Evolutionary conservation across 345 rosid species (phyloP).

Genomic region (Leavenworthia alabamica): DNA sequence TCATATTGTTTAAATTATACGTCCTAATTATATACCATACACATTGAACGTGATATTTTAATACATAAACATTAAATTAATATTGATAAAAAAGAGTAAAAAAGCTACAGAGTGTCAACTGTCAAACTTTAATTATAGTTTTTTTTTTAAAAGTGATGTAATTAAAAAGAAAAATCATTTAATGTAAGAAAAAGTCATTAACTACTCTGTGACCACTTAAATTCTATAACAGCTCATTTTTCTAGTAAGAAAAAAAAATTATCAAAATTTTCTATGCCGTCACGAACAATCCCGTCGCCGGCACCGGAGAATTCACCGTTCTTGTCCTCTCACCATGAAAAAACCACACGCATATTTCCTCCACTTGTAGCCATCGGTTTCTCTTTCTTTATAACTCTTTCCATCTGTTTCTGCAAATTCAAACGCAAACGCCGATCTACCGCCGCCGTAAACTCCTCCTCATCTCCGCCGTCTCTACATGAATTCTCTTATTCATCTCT

Average conservation of each 20-base stretch:
- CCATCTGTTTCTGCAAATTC: constrained; percentile 51
- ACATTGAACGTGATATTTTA: too few species aligned
- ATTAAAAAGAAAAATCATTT: not conserved
- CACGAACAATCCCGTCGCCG: constrained; percentile 35
- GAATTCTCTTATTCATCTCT: constrained; percentile 52
- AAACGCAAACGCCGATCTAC: constrained; percentile 36
- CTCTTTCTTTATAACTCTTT: constrained; percentile 42
- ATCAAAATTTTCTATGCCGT: constrained; percentile 32
- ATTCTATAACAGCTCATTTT: constrained; percentile 8
- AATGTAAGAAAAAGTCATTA: constrained; percentile 23
- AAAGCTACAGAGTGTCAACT: constrained; percentile 7
- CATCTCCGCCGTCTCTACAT: constrained; percentile 39
- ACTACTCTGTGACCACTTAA: constrained; percentile 24
- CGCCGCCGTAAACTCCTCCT: constrained; percentile 9
- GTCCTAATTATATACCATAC: not conserved
- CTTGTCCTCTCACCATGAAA: not conserved
- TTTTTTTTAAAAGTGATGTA: constrained; percentile 15
- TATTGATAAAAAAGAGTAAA: not conserved
- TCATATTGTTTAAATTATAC: not conserved
- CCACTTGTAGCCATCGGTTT: constrained; percentile 36
- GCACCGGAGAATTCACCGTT: constrained; percentile 6
- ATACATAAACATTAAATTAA: not conserved
- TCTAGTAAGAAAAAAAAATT: not conserved
- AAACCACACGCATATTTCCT: constrained; percentile 18
- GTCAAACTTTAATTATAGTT: constrained; percentile 23